Evolutionary conservation across 2,329 filamentous ascomycete species (phyloP), one percentile per base, ranked within the genome.

Genomic region (Hypoxylon sp.): DNA sequence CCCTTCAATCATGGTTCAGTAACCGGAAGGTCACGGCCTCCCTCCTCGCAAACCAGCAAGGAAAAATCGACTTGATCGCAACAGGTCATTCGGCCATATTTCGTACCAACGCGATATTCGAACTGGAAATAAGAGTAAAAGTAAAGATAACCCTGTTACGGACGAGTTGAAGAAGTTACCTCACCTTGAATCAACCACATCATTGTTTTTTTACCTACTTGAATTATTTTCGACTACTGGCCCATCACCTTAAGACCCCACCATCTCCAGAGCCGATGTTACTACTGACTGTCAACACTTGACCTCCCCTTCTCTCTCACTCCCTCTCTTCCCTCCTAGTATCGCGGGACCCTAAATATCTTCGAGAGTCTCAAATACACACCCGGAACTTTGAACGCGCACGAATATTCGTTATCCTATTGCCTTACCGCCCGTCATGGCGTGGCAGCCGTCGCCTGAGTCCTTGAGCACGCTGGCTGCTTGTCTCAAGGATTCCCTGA

Each of bases 401-500:
- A 58, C 56, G 60, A 29, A 50, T 41, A 16, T 61, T 57, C 41
- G 54, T 57, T 43, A 56, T 69, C 60, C 60, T 41, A 32, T 45
- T 68, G 55, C 61, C 67, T 65, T 69, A 72, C 70, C 70, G 65
- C 66, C 75, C 75, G 81, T 75, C 78, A 97, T 97, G 94, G 88
- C 90, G 80, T 99, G 96, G 96, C 92, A 97, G 83, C 96, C 96
- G 68, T 85, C 92, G 76, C 88, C 91, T 75, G 92, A 94, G 85
- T 93, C 91, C 79, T 85, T 99, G 84, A 87, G 87, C 85, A 94
- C 97, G 86, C 88, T 99, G 71, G 91, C 93, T 72, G 88, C 90
- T 76, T 97, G 90, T 81, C 88, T 99, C 76, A 93, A 90, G 82
- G 94, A 98, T 83, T 97, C 96, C 46, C 85, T 98, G 75, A 96